Evolutionary conservation across 306 rosid species (phyloP).

Genomic region (Adenanthera pavonina): DNA sequence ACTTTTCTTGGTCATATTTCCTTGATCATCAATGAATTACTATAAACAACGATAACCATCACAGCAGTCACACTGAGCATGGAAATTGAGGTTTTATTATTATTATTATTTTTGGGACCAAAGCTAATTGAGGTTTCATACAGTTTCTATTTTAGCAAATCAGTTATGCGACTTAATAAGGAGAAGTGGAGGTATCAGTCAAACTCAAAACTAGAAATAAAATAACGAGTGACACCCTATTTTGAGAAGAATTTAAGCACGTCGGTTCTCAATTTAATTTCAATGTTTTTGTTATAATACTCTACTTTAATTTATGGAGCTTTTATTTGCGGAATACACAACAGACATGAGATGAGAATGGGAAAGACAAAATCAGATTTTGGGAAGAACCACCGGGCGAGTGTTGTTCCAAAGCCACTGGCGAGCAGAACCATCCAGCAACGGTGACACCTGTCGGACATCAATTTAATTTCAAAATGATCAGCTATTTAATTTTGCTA

Average conservation of each 20-base stretch:
- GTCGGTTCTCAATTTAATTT: neutral
- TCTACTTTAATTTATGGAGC: neutral
- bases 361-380: slow-evolving; percentile 31
- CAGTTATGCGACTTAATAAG: neutral
- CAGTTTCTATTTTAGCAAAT: neutral
- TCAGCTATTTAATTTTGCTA: neutral
- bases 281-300: neutral
- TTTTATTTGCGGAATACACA: neutral
- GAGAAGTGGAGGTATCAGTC: neutral
- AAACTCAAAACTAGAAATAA: neutral
- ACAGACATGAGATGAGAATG: slow-evolving; percentile 1
- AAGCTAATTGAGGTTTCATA: neutral
- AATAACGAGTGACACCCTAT: neutral
- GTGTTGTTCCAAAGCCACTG: slow-evolving; percentile 96
- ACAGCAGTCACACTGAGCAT: neutral
- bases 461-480: slow-evolving; percentile 30
- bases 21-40: neutral
- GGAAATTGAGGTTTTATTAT: neutral
- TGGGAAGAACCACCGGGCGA: slow-evolving; percentile 49
- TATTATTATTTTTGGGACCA: too few species aligned
- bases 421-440: slow-evolving; percentile 75
- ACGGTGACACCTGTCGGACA: slow-evolving; percentile 75
- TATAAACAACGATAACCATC: neutral
- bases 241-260: neutral
- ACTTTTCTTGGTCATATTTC: neutral